Conservation (phyloP, 2,329 filamentous ascomycete genomes). For the Chaetomiaceae sp. region DNA sequence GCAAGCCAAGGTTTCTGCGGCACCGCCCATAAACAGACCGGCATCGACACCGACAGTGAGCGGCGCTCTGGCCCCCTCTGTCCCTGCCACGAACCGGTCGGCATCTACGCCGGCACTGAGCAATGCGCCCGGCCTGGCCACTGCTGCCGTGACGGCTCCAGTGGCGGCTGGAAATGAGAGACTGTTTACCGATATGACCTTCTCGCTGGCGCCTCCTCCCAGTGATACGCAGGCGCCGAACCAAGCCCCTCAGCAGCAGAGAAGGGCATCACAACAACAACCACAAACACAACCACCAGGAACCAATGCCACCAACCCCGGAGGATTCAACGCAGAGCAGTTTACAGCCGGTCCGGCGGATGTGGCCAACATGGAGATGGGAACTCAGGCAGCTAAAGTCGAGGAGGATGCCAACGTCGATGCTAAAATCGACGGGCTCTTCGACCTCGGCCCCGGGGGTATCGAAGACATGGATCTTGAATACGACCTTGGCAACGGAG, state of each 20-base stretch:
- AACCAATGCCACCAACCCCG: conserved; percentile 17
- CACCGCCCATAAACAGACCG: not conserved
- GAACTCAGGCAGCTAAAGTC: not conserved
- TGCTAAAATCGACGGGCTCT: conserved; percentile 43
- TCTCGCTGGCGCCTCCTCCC: conserved; percentile 44
- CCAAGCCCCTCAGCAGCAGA: conserved; percentile 23
- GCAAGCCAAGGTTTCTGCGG: conserved; percentile 10
- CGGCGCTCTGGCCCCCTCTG: not conserved
- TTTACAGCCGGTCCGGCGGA: not conserved
- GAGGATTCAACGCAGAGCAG: conserved; percentile 1
- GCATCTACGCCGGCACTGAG: not conserved
- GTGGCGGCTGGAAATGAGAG: conserved; percentile 34
- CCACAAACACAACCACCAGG: conserved; percentile 15
- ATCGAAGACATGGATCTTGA: conserved; percentile 38
- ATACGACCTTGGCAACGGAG: conserved; percentile 36
- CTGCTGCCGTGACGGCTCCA: not conserved
- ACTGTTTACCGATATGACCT: conserved; percentile 54
- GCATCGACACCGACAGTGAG: not conserved
- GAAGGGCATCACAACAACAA: conserved; percentile 10
- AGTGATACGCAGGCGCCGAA: conserved; percentile 26
- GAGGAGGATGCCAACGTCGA: conserved; percentile 23
- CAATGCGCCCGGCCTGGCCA: not conserved
- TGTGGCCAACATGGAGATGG: conserved; percentile 15
- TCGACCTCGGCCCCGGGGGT: conserved; percentile 39
- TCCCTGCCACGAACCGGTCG: no score